These are phyloP conservation scores for Saturnispora ahearnii DNA, from an alignment of 805 yeast species.

Conservation along the genomic window DNA sequence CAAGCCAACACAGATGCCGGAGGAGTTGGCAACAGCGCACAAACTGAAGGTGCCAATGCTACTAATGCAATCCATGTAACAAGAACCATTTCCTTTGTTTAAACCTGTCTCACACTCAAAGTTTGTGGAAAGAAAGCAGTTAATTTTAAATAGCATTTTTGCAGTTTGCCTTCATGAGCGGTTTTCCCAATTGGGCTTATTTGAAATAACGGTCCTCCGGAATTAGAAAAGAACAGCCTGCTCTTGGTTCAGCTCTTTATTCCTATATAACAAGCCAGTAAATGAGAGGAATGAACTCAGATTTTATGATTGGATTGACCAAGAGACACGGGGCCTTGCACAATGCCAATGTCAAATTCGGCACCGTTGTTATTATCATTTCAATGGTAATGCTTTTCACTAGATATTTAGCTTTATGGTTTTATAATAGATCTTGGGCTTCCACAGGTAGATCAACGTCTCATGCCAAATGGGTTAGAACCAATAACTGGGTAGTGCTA, in stretches of 20 bases:
- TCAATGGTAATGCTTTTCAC: slow-evolving; percentile 33
- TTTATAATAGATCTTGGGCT: slow-evolving; percentile 31
- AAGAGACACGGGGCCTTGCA: slow-evolving; percentile 48
- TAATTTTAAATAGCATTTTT: too few relatives aligned
- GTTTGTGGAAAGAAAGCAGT: too few relatives aligned
- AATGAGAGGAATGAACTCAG: neutral
- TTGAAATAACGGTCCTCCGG: neutral
- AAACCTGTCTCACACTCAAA: too few relatives aligned
- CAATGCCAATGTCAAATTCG: slow-evolving; percentile 50
- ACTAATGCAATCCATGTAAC: too few relatives aligned
- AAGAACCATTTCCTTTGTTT: too few relatives aligned
- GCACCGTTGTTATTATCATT: slow-evolving; percentile 40
- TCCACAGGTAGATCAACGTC: slow-evolving; percentile 32
- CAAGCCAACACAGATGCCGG: too few relatives aligned
- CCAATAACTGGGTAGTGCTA: neutral
- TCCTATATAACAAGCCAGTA: neutral
- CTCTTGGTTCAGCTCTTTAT: neutral
- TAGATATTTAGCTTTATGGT: slow-evolving; percentile 27
- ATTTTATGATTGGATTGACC: slow-evolving; percentile 2
- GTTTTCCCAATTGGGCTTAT: neutral
- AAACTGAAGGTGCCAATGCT: too few relatives aligned
- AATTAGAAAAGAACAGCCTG: neutral
- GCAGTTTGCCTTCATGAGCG: neutral
- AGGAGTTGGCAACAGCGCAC: too few relatives aligned
- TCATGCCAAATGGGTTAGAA: slow-evolving; percentile 1